Base-by-base conservation (phyloP, 345 rosid genomes). In the Brassica carinata region DNA sequence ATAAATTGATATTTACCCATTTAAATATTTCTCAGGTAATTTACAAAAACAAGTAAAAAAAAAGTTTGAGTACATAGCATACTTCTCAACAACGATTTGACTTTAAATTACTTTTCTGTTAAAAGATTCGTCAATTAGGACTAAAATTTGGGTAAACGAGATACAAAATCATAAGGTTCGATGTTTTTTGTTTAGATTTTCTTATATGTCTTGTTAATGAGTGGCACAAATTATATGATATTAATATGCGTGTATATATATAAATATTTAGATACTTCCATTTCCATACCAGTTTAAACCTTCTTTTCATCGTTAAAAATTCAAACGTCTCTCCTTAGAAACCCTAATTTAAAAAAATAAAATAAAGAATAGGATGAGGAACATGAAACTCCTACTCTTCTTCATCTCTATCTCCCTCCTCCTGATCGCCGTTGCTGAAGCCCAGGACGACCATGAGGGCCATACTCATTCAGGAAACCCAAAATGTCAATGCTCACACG, bases 401-500 rank as follows among this genome's bases (percentile, higher is more conserved):
- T 70, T 70, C 53, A 0, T 80, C 29, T 63, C 51, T 53, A 14
- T 81, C 64, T 75, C 63, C 53, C 13, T 75, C 31, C 29, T 79
- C 48, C 38, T 79, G 9, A 73, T 67, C 18, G 62, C 73, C 3
- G 11, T 57, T 26, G 72, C 17, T 4, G 19, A 78, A 5, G 77
- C 82, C 3, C 57, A 66, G 0, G 62, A 6, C 2, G 76, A 34
- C n/a, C 68, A 73, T 2, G 68, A 73, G 9, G 77, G 77, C 17
- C 82, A 79, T 38, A 57, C 82, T 0, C 82, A 79, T 58, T 72
- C 67, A 3, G 69, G 82, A 3, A 48, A 5, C 14, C 29, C 19
- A 0, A 8, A 73, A 73, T 82, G 84, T n/a, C 71, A 77, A 53
- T 82, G 84, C 62, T 73, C 77, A 45, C 84, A 77, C 64, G 84